Base-by-base conservation (phyloP, 1,284 basidiomycete genomes). In the Trametes hirsuta region DNA sequence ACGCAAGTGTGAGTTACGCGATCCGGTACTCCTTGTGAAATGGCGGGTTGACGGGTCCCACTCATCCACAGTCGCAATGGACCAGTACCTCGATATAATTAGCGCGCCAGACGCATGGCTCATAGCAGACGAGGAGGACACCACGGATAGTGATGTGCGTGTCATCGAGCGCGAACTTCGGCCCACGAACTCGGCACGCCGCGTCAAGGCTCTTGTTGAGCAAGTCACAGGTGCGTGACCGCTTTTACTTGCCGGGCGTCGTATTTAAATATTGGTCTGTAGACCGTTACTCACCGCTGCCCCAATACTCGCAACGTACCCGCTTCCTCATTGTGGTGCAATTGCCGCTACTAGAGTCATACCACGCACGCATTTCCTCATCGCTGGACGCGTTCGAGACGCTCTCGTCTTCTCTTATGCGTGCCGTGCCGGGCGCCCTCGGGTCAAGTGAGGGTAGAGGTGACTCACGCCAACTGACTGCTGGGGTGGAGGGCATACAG, bases 361-460 rank as follows among this genome's bases (percentile, higher is more conserved):
- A 97, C 71, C 83, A 87, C 58, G 76, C 81, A 9, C 87, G 95
- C 14, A 88, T 99, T 70, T 82, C 86, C 0, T 85, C 90, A 4
- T 94, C 94, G 3, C 77, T 98, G 10, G 95, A 98, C 68, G 95
- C 95, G 0, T 98, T 98, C 68, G 97, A 98, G 74, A 90, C 88
- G 0, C 78, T 97, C 3, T 93, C 94, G 1, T 93, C 91, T 18
- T 86, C 90, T 0, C 88, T 99, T 66, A 85, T 95, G 34, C 88
- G 95, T 4, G 91, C 91, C 3, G 94, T 98, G 6, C 95, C 97
- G 0, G 97, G 96, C 4, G 93, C 92, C 4, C 80, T 96, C 36
- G 77, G 82, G 47, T 79, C 86, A 47, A 77, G 79, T 4, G 66
- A 79, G 15, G 71, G 54, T 11, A 49, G 57, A 35, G 77, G 84